Percentiles rank a stretch among this genome's conserved stretches.
Conservation (phyloP, 148 eudicot genomes). For the Fallopia convolvulus region DNA sequence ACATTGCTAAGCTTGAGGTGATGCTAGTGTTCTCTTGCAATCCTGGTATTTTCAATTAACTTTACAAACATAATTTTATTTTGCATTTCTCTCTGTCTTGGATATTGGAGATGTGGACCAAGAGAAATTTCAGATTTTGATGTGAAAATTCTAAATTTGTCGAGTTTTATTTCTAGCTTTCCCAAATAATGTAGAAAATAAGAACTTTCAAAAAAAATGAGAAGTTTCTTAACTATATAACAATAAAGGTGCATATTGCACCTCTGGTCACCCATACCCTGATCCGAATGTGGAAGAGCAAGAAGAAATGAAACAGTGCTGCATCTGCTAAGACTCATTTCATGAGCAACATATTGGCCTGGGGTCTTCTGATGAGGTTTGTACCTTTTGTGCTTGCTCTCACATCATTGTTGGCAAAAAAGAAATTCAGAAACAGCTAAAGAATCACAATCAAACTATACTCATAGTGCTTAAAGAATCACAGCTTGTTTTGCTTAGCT, state of each 20-base stretch:
- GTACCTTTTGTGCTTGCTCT: not conserved
- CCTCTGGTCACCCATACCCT: constrained; percentile 81
- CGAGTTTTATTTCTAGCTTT: constrained; percentile 80
- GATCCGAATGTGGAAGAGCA: constrained; percentile 86
- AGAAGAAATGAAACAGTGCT: constrained; percentile 90
- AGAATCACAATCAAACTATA: not conserved
- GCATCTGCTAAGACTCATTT: constrained; percentile 97
- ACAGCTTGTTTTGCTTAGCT: no score
- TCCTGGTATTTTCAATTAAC: not conserved
- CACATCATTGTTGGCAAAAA: not conserved
- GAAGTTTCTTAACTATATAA: constrained; percentile 84
- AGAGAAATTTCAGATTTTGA: constrained; percentile 89
- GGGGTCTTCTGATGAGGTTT: constrained; percentile 62
- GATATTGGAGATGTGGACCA: constrained; percentile 96
- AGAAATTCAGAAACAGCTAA: not conserved
- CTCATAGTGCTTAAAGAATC: no score
- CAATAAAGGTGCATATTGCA: constrained; percentile 86
- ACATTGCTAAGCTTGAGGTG: not conserved
- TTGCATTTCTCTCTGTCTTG: constrained; percentile 19
- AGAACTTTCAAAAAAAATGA: constrained; percentile 13
- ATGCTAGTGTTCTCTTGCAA: not conserved
- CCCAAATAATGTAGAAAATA: constrained; percentile 64
- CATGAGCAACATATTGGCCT: constrained; percentile 92
- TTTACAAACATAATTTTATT: not conserved
- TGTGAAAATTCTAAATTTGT: constrained; percentile 99